phyloP scores from a whole-genome alignment of 1,284 basidiomycete genomes.

The Tremellales sp. region DNA sequence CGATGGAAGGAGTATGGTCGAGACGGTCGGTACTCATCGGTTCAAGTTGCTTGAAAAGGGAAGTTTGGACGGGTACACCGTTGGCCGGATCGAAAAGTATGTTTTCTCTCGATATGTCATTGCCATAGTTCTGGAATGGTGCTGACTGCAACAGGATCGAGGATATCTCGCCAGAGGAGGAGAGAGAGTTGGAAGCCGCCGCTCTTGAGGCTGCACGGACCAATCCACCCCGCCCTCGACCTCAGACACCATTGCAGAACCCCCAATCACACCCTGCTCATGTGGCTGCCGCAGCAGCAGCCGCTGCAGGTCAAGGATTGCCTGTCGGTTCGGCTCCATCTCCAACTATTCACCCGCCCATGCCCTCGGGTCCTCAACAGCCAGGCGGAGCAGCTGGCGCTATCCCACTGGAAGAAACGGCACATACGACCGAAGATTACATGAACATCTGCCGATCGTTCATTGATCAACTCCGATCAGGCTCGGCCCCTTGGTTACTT shows the following conservation, averaged over 20 bases:
- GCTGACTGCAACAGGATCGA: conserved; percentile 51
- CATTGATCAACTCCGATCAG: conserved; percentile 70
- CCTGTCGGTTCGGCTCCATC: neutral
- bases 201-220: conserved; percentile 48
- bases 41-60: conserved; percentile 82
- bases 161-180: conserved; percentile 56
- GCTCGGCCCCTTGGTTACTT: conserved; percentile 85
- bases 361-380: neutral
- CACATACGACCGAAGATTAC: conserved; percentile 62
- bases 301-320: neutral
- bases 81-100: conserved; percentile 70
- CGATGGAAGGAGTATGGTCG: conserved; percentile 85
- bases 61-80: conserved; percentile 79
- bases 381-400: neutral
- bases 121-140: neutral
- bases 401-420: conserved; percentile 16
- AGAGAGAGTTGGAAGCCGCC: conserved; percentile 47
- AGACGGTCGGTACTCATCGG: conserved; percentile 75
- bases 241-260: neutral
- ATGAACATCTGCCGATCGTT: conserved; percentile 74
- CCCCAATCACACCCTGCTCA: conserved; percentile 15
- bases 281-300: conserved; percentile 8
- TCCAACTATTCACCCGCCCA: neutral
- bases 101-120: conserved; percentile 11
- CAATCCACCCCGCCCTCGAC: neutral